phyloP scores from a whole-genome alignment of 805 yeast species.

The Candida montana region DNA sequence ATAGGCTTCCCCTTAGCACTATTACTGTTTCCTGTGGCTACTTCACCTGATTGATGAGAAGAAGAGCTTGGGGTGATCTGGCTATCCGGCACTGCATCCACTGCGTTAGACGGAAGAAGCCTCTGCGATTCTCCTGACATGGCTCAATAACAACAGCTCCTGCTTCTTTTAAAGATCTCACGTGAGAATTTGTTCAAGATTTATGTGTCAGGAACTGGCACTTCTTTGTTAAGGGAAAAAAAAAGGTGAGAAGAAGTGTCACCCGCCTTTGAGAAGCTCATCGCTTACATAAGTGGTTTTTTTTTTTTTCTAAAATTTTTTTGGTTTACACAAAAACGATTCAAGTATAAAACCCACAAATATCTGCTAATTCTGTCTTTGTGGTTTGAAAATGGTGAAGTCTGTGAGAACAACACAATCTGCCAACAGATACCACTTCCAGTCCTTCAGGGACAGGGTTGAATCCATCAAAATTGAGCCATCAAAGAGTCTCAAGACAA shows the following conservation, averaged over 20 bases:
- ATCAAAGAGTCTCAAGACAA: slow-evolving; percentile 43
- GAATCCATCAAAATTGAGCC: slow-evolving; percentile 85
- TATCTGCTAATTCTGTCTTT: neutral
- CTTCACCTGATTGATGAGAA: neutral
- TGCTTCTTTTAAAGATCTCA: too few species aligned
- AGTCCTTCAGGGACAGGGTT: slow-evolving; percentile 78
- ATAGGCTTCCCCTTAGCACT: neutral
- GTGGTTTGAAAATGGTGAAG: slow-evolving; percentile 16
- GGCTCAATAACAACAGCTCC: too few species aligned
- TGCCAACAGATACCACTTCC: slow-evolving; percentile 52
- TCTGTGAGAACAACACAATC: slow-evolving; percentile 45
- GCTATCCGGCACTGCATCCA: too few species aligned
- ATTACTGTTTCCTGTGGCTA: neutral
- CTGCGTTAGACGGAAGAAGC: neutral
- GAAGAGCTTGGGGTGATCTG: neutral
- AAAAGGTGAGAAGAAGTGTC: neutral
- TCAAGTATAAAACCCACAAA: neutral
- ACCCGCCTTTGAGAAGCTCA: slow-evolving; percentile 5
- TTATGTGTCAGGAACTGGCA: neutral
- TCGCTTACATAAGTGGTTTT: slow-evolving; percentile 4
- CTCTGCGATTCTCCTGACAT: slow-evolving; percentile 3
- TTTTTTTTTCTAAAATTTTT: slow-evolving; percentile 1
- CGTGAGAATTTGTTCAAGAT: neutral
- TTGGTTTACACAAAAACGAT: neutral
- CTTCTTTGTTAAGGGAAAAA: neutral